Evolutionary conservation across 2,329 filamentous ascomycete genomes (phyloP), one percentile per base, ranked within the genome.

Genomic region (Talaromyces sp.): DNA sequence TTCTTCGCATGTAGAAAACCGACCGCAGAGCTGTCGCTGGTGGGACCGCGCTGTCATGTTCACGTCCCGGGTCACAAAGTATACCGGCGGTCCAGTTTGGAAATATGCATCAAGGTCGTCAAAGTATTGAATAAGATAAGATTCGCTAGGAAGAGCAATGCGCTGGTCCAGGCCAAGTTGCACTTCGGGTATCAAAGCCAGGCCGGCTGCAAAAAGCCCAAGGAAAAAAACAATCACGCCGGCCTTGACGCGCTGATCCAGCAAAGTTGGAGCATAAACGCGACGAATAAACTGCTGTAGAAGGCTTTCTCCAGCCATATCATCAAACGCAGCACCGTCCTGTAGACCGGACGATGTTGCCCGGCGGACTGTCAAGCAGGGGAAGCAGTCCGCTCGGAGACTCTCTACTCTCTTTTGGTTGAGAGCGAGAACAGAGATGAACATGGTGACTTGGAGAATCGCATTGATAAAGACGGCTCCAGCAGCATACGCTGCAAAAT

Each of bases 391-490:
- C 54, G 92, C 91, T 27, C 93, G 87, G 58, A 90, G 86, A 66
- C 90, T 88, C 71, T 99, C 93, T 0, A 96, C 92, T 9, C 95
- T 85, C 71, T 87, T 85, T 76, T 99, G 94, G 70, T 99, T 99
- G 61, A 96, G 82, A 2, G 92, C 87, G 8, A 99, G 82, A 3
- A 97, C 88, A 0, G 95, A 93, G 43, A 97, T 85, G 70, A 99
- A 99, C 86, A 97, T 93, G 0, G 95, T 99, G 66, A 97, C 89
- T 74, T 99, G 94, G 6, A 99, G 80, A n/a, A 97, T 74, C 0
- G 95, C 95, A 71, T 99, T 99, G 81, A 99, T 93, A 67, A 97
- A 88, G 11, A 99, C 94, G 11, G 94, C 94, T 56, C 94, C 94
- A 1, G 94, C 92, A 12, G 94, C 94, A 72, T 99, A 99, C 2